These are phyloP conservation scores for Annulohypoxylon moriforme DNA, from an alignment of 495 filamentous ascomycete genomes.

Conservation along the genomic window DNA sequence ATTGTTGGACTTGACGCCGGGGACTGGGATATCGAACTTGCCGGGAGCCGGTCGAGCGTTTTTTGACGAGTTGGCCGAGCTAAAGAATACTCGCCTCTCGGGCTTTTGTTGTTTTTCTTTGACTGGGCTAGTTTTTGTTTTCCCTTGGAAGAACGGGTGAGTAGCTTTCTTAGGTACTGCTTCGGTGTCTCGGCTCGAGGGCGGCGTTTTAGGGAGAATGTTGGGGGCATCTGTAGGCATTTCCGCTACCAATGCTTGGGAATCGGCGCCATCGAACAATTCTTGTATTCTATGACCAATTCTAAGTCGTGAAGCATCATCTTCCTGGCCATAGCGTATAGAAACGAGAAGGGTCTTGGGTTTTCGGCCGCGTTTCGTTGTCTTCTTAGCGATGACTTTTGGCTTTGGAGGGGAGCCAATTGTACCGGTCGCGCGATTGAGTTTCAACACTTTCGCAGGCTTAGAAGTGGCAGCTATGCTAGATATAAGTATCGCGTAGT, in stretches of 20 bases:
- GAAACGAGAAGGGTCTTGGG: conserved; percentile 41
- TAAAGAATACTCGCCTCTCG: conserved; percentile 49
- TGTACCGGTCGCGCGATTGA: conserved; percentile 64
- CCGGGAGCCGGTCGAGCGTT: conserved; percentile 34
- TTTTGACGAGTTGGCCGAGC: conserved; percentile 49
- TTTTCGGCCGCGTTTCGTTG: conserved; percentile 36
- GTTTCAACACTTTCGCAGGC: conserved; percentile 58
- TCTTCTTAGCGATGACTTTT: conserved; percentile 7
- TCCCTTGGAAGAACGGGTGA: conserved; percentile 83
- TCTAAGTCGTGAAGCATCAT: conserved; percentile 45
- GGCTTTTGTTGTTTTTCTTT: conserved; percentile 36
- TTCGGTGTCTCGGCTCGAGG: conserved; percentile 19
- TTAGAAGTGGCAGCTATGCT: conserved; percentile 38
- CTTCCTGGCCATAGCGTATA: conserved; percentile 50
- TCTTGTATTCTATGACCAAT: conserved; percentile 51
- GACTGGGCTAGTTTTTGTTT: conserved; percentile 37
- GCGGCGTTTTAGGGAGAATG: conserved; percentile 19
- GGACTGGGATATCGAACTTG: conserved; percentile 43
- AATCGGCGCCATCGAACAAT: conserved; percentile 42
- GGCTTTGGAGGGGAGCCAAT: conserved; percentile 64
- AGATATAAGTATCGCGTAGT: neutral
- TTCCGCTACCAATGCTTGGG: conserved; percentile 18
- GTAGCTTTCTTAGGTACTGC: conserved; percentile 66
- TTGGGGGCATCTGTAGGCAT: conserved; percentile 8
- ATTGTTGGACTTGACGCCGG: conserved; percentile 48